phyloP scores from a whole-genome alignment of 2,329 filamentous ascomycete species.

The Talaromyces sp. region DNA sequence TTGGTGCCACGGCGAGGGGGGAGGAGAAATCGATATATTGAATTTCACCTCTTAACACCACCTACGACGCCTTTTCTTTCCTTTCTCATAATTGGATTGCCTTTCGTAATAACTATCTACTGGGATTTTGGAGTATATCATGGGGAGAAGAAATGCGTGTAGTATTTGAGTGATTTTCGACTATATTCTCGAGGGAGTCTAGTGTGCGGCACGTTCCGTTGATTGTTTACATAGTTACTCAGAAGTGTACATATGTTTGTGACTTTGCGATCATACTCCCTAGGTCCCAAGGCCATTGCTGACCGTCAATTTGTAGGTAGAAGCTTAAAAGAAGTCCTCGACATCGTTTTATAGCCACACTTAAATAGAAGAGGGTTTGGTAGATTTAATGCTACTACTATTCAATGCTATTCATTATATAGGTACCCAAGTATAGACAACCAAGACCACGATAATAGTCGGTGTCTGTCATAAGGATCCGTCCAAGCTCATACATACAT shows the following conservation, averaged over 20 bases:
- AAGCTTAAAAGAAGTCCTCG: no score
- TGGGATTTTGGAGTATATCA: neutral
- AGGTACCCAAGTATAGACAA: neutral
- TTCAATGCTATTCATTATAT: slow-evolving; percentile 1
- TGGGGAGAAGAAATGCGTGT: neutral
- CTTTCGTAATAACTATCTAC: neutral
- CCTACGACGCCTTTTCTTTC: no score
- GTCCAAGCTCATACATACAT: neutral
- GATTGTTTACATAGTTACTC: neutral
- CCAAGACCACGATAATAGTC: neutral
- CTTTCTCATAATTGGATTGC: neutral
- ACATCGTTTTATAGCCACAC: neutral
- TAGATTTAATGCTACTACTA: neutral
- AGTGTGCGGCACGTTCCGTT: neutral
- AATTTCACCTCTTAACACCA: neutral
- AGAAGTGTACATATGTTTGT: neutral
- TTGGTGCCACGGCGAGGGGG: slow-evolving; percentile 78
- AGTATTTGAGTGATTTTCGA: neutral
- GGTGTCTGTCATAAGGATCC: neutral
- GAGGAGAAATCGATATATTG: slow-evolving; percentile 53
- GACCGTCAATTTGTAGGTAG: neutral
- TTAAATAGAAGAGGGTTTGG: neutral
- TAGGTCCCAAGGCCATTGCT: neutral
- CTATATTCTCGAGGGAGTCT: neutral
- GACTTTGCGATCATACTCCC: neutral